Evolutionary conservation across 2,329 filamentous ascomycete species (phyloP), one percentile per base, ranked within the genome.

Genomic region (Talaromyces albobiverticillius): DNA sequence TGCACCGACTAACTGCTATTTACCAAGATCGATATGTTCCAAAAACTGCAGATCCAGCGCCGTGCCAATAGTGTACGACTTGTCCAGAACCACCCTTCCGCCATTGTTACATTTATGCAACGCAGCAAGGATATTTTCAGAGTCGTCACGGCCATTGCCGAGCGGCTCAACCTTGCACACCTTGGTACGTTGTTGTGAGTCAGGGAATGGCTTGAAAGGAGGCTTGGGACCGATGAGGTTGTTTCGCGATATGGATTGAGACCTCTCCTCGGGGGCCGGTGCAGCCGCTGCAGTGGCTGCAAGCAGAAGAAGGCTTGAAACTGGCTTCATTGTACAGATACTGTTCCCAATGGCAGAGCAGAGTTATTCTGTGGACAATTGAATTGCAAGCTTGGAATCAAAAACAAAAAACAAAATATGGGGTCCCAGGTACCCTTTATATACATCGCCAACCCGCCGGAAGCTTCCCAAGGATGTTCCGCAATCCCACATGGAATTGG

Each of bases 1-100:
- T n/a, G n/a, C n/a, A n/a, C n/a, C n/a, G n/a, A n/a, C n/a, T n/a
- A n/a, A n/a, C n/a, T n/a, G n/a, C n/a, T n/a, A n/a, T n/a, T n/a
- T 73, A 74, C 82, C 79, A 4, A 88, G 70, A 65, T 89, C 86
- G 26, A 89, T 76, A 59, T 82, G 74, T 41, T 82, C 74, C 16
- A 88, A 71, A 65, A 85, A 87, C 0, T 82, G 86, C 60, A 88
- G 68, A 61, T 89, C 82, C 31, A 89, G 65, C 0, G 85, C 82
- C 0, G 82, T 87, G 13, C 79, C 84, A 57, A 89, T 79, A 1
- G 76, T 81, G 64, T 88, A 89, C 26, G 81, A 79, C 16, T 73
- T 71, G 3, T 78, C 73, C 45, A 88, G 81, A 2, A 87, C 73
- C 4, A 86, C 79, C 11, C 80, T 81, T 7, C 85, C 85, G 10